phyloP scores from a whole-genome alignment of 1,284 basidiomycete species.

The Sporisorium reilianum region DNA sequence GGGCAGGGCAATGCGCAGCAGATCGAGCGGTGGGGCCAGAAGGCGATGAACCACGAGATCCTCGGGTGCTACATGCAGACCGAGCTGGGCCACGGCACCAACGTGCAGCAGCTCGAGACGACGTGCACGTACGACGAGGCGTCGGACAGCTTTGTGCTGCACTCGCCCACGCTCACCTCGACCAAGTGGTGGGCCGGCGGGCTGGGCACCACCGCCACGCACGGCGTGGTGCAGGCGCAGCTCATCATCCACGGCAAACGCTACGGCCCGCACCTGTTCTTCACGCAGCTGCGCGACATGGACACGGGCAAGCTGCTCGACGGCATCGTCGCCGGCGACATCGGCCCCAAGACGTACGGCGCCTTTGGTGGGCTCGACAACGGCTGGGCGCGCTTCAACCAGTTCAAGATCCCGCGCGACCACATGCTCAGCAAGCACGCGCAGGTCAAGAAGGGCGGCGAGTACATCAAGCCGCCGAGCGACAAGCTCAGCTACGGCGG shows the following conservation, averaged over 20 bases:
- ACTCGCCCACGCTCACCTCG: constrained; percentile 81
- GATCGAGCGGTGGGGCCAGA: constrained; percentile 59
- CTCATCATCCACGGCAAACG: constrained; percentile 78
- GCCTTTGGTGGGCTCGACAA: constrained; percentile 77
- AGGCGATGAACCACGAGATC: constrained; percentile 66
- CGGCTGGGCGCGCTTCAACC: constrained; percentile 78
- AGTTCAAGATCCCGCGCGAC: constrained; percentile 78
- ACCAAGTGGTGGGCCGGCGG: constrained; percentile 84
- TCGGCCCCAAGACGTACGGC: constrained; percentile 75
- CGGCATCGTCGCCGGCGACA: constrained; percentile 80
- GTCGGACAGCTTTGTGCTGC: constrained; percentile 79
- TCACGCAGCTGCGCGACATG: constrained; percentile 72
- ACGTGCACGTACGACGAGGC: constrained; percentile 80
- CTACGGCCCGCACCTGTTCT: constrained; percentile 82
- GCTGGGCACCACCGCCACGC: constrained; percentile 80
- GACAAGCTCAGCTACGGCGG: constrained; percentile 82
- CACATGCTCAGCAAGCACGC: constrained; percentile 83
- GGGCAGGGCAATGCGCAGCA: constrained; percentile 59
- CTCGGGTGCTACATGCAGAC: constrained; percentile 69
- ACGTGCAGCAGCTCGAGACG: constrained; percentile 75
- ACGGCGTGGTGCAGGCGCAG: constrained; percentile 82
- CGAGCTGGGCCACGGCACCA: constrained; percentile 77
- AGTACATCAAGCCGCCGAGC: constrained; percentile 79
- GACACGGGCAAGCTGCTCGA: constrained; percentile 76
- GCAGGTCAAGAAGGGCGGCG: constrained; percentile 77